Conservation (phyloP, 805 yeast genomes). For the Metahyphopichia silvanorum region DNA sequence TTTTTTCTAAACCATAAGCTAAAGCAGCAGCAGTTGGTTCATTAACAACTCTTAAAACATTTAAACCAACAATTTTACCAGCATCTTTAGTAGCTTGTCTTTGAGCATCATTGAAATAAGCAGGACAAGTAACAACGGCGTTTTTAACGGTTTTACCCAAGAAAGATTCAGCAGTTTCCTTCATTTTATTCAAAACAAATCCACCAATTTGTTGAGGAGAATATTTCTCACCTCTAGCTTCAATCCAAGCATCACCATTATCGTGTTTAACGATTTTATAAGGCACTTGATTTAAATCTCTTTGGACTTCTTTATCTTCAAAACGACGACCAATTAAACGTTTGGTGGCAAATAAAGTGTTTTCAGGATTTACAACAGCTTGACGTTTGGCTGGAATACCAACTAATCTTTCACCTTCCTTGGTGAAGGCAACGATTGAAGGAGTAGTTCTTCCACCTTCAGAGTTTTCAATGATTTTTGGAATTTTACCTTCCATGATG, state of each 20-base stretch:
- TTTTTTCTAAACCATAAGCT: constrained; percentile 90
- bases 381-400: constrained; percentile 97
- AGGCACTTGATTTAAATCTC: constrained; percentile 84
- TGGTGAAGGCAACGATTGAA: constrained; percentile 91
- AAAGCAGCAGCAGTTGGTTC: constrained; percentile 94
- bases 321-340: constrained; percentile 92
- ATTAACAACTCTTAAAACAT: constrained; percentile 84
- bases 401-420: constrained; percentile 85
- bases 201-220: constrained; percentile 97
- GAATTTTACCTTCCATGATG: constrained; percentile 72
- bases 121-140: constrained; percentile 91
- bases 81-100: constrained; percentile 96
- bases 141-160: constrained; percentile 82
- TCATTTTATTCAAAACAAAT: constrained; percentile 90
- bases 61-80: constrained; percentile 94
- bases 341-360: constrained; percentile 92
- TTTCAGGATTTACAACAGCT: constrained; percentile 91
- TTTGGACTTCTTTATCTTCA: constrained; percentile 85
- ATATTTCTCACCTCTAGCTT: constrained; percentile 82
- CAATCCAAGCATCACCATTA: constrained; percentile 96
- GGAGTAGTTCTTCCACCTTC: constrained; percentile 83
- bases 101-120: constrained; percentile 87
- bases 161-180: constrained; percentile 94
- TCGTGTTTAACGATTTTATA: constrained; percentile 85
- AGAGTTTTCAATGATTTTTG: constrained; percentile 74